Percentiles rank a stretch among this genome's conserved stretches.
Conservation (phyloP, 441 rosid genomes). For the Euphorbia neoarborescens region DNA sequence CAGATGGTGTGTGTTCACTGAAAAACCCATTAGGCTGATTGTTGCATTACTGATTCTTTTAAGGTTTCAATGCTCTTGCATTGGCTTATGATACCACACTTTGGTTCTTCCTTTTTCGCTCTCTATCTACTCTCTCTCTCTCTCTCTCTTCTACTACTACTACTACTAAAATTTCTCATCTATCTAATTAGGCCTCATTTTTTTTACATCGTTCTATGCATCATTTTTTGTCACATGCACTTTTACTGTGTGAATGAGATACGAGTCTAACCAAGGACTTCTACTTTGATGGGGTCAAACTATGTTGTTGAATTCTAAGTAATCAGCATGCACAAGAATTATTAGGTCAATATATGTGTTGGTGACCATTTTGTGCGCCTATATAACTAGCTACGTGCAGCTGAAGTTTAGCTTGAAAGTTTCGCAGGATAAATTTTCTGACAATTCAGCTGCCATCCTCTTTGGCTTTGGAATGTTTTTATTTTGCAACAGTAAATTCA, state of each 20-base stretch:
- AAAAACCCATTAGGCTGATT: constrained; percentile 5
- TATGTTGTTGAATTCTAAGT: constrained; percentile 14
- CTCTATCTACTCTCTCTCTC: constrained; percentile 5
- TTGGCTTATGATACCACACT: constrained; percentile 19
- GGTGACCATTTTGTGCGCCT: constrained; percentile 23
- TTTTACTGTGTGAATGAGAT: constrained; percentile 15
- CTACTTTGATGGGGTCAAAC: constrained; percentile 16
- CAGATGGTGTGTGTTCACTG: constrained; percentile 19
- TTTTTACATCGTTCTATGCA: constrained; percentile 2
- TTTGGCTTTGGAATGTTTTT: constrained; percentile 10
- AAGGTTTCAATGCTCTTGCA: constrained; percentile 16
- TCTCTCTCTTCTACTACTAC: too few species aligned
- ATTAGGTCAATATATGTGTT: constrained; percentile 16
- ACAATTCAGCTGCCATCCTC: constrained; percentile 16
- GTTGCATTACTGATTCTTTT: constrained; percentile 27
- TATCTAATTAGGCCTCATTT: neutral
- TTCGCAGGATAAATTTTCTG: constrained; percentile 23
- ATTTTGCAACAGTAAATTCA: constrained; percentile 10
- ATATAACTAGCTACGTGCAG: constrained; percentile 19
- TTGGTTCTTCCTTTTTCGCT: constrained; percentile 22
- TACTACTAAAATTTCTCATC: too few species aligned
- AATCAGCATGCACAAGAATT: constrained; percentile 15
- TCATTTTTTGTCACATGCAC: constrained; percentile 1
- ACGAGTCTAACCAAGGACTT: constrained; percentile 13
- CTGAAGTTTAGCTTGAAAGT: constrained; percentile 16